Base-by-base conservation (phyloP, 1,284 basidiomycete species). In the Fomitopsis betulina region DNA sequence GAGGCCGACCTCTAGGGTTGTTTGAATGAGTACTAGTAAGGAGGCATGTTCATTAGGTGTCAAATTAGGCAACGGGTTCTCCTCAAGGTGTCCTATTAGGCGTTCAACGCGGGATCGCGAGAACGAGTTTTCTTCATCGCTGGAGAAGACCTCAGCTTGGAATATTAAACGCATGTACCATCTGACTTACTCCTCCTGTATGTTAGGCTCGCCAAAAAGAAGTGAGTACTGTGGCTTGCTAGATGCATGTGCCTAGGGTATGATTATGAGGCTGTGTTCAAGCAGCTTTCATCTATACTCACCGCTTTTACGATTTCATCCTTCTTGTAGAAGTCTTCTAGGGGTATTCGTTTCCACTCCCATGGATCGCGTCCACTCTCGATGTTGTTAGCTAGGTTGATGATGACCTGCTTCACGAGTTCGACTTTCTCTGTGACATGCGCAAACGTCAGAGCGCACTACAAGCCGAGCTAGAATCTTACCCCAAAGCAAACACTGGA, bases 401-500 rank as follows among this genome's bases (percentile, higher is more conserved):
- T 72, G 54, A 94, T 85, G 61, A 93, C 85, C 19, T 84, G 82
- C 66, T 94, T 94, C 49, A 95, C 94, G 5, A 95, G 71, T 59
- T 89, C 87, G 53, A 91, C 73, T 73, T 95, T 94, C 55, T 87
- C 91, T 94, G 65, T 1, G 27, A 49, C 51, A 17, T 5, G 2
- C 10, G 12, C 27, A 21, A 54, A 0, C n/a, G 15, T 39, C 15
- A 3, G 19, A 23, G 47, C 19, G 15, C 37, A 39, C 8, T 2
- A 9, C 9, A 60, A 50, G 1, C 12, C 19, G 40, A 32, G 17
- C 50, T 15, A 56, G 15, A 53, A 30, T 37, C 84, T 60, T 63
- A 95, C 94, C 88, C 93, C 94, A 96, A 13, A 96, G 74, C 43
- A 97, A 76, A 67, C 92, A 94, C 67, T 96, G 95, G n/a, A 93